Evolutionary conservation across 305 asterid genomes (phyloP).

Genomic region (Rubia tinctorum): DNA sequence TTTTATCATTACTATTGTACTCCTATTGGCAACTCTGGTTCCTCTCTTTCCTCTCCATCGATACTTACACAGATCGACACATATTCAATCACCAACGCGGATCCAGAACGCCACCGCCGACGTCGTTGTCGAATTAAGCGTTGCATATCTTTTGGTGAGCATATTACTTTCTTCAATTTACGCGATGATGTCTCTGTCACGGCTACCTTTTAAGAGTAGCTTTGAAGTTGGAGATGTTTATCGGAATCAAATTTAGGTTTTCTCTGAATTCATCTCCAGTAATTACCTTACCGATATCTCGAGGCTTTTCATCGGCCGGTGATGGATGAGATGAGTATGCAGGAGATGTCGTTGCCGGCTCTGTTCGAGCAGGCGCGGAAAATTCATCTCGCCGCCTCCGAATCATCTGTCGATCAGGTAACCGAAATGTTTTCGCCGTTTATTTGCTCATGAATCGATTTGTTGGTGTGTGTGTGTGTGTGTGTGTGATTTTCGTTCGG

Average conservation of each 20-base stretch:
- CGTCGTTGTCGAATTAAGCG: no score
- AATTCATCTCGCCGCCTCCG: constrained; percentile 66
- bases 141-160: no score
- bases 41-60: no score
- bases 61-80: no score
- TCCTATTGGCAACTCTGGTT: no score
- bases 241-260: not conserved
- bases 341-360: constrained; percentile 68
- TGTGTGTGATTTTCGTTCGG: constrained; percentile 1
- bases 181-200: no score
- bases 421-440: not conserved
- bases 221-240: no score
- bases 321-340: constrained; percentile 60
- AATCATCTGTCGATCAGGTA: constrained; percentile 77
- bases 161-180: no score
- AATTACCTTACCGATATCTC: not conserved
- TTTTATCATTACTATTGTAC: no score
- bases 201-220: no score
- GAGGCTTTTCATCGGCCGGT: constrained; percentile 8
- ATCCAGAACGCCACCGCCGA: no score
- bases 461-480: not conserved
- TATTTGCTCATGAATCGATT: not conserved
- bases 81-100: no score
- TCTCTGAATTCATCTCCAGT: not conserved
- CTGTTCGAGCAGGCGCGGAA: constrained; percentile 73